A percentile compares a stretch with the other conserved stretches of the same genome.
phyloP scores from a whole-genome alignment of 2,329 filamentous ascomycete genomes.

The Aschersonia sp. region DNA sequence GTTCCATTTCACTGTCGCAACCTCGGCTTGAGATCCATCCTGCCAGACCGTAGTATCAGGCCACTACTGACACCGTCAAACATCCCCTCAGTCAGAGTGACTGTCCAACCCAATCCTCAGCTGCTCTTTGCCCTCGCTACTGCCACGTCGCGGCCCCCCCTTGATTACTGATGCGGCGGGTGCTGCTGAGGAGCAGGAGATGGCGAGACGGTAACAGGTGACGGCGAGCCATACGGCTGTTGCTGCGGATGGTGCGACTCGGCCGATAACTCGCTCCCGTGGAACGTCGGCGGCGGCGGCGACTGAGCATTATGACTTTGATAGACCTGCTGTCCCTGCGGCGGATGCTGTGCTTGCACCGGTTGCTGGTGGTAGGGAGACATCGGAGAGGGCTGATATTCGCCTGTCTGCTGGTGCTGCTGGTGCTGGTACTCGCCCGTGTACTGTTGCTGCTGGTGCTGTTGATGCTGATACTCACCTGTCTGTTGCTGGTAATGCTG shows the following conservation, averaged over 20 bases:
- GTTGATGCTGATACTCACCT: constrained; percentile 7
- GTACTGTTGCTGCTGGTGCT: not conserved
- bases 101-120: too few relatives aligned
- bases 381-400: not conserved
- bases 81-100: too few relatives aligned
- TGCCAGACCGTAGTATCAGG: too few relatives aligned
- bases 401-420: not conserved
- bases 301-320: not conserved
- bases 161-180: not conserved
- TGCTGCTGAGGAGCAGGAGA: not conserved
- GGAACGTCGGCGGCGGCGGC: not conserved
- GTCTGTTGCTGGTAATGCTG: too few relatives aligned
- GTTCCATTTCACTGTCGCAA: too few relatives aligned
- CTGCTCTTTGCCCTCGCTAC: too few relatives aligned
- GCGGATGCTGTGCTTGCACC: not conserved
- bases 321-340: not conserved
- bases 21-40: too few relatives aligned
- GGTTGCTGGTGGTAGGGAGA: not conserved
- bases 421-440: not conserved
- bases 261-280: constrained; percentile 1
- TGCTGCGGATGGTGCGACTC: constrained; percentile 3
- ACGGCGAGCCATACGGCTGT: not conserved
- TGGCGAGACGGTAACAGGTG: too few relatives aligned
- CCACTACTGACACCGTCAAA: too few relatives aligned
- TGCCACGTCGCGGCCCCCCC: not conserved